Percentiles rank a stretch among this genome's conserved stretches.
phyloP scores from a whole-genome alignment of 306 rosid species.

The Casuarina equisetifolia region DNA sequence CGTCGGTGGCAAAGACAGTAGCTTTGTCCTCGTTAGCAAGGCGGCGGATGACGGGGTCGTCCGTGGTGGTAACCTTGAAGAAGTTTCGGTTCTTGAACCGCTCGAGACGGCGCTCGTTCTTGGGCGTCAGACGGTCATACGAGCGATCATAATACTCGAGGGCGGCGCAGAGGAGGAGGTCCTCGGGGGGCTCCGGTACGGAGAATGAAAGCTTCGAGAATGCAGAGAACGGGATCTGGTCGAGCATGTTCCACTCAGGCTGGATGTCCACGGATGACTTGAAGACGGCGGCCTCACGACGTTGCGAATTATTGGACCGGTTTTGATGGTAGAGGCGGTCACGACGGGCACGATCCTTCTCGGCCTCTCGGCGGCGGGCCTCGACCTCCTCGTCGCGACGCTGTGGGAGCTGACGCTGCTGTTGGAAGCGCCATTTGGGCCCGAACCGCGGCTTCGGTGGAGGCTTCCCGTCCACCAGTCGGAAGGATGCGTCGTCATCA shows the following conservation, averaged over 20 bases:
- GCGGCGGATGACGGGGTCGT: constrained; percentile 86
- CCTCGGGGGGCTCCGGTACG: constrained; percentile 73
- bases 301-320: constrained; percentile 56
- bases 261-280: constrained; percentile 90
- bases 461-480: constrained; percentile 85
- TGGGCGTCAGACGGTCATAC: constrained; percentile 71
- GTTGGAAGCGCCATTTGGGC: constrained; percentile 89
- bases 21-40: constrained; percentile 91
- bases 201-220: constrained; percentile 87
- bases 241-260: constrained; percentile 96
- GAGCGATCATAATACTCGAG: constrained; percentile 82
- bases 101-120: constrained; percentile 82
- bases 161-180: constrained; percentile 74
- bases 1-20: constrained; percentile 74
- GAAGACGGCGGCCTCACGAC: constrained; percentile 88
- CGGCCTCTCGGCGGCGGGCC: constrained; percentile 66
- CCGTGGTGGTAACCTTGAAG: constrained; percentile 87
- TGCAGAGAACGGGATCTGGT: constrained; percentile 87
- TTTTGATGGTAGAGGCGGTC: constrained; percentile 76
- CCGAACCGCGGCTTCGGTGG: constrained; percentile 88
- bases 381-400: constrained; percentile 98
- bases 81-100: constrained; percentile 84
- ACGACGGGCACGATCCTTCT: constrained; percentile 91
- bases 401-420: constrained; percentile 77
- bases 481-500: constrained; percentile 68